A percentile compares a stretch with the other conserved stretches of the same genome.
phyloP scores from a whole-genome alignment of 1,284 basidiomycete species.

The Mycena citricolor region DNA sequence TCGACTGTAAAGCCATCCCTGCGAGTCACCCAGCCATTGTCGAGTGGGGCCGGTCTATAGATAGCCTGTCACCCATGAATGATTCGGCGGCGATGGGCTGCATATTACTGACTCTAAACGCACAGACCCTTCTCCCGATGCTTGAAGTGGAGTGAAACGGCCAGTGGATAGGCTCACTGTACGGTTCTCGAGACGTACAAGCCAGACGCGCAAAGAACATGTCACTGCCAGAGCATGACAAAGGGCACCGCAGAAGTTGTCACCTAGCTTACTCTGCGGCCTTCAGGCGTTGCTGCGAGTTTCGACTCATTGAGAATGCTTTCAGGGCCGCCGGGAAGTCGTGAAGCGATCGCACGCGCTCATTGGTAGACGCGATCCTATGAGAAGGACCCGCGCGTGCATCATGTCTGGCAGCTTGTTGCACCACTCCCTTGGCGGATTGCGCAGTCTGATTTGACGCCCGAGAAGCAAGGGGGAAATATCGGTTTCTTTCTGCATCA shows the following conservation, averaged over 20 bases:
- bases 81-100: background rate
- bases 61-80: background rate
- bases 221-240: background rate
- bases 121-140: background rate
- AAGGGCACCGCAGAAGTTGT: no score
- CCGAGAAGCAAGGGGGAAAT: slow-evolving; percentile 17
- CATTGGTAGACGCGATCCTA: no score
- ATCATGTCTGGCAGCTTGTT: background rate
- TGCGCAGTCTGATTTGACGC: background rate
- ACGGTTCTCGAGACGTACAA: background rate
- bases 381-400: background rate
- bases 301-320: slow-evolving; percentile 1
- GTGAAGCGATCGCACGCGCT: no score
- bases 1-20: slow-evolving; percentile 50
- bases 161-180: slow-evolving; percentile 4
- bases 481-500: slow-evolving; percentile 19
- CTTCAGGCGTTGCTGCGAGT: background rate
- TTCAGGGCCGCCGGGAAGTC: no score
- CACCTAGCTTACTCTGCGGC: slow-evolving; percentile 4
- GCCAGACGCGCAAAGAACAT: slow-evolving; percentile 4
- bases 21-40: slow-evolving; percentile 46
- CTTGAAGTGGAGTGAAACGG: slow-evolving; percentile 1
- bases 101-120: slow-evolving; percentile 2
- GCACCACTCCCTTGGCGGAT: background rate
- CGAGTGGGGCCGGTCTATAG: background rate